These are phyloP conservation scores for Eruca vesicaria DNA, from an alignment of 441 rosid species.

Conservation along the genomic window DNA sequence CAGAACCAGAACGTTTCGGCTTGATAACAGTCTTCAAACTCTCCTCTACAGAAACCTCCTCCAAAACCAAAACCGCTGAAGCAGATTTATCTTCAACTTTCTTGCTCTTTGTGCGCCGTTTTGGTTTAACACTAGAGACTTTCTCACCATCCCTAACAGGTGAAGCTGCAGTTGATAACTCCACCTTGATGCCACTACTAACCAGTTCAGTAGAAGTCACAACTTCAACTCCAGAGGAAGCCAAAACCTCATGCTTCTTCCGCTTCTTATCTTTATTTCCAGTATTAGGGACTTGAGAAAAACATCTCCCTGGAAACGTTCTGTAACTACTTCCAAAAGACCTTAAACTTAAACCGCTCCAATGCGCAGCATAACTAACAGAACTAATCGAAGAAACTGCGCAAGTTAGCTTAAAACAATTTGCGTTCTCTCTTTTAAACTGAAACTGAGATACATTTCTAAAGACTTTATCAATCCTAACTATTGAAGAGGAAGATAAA, in stretches of 20 bases:
- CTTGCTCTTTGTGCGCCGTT: conserved; percentile 52
- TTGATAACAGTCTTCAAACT: conserved; percentile 22
- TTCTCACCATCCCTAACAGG: conserved; percentile 4
- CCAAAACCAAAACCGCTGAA: conserved; percentile 23
- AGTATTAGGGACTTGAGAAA: no score
- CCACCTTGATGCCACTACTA: conserved; percentile 26
- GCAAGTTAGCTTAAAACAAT: conserved; percentile 24
- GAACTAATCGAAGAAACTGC: conserved; percentile 29
- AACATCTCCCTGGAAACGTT: conserved; percentile 37
- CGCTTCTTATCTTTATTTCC: no score
- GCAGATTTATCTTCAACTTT: conserved; percentile 41
- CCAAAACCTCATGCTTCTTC: conserved; percentile 46
- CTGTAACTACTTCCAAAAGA: conserved; percentile 31
- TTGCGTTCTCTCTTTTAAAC: conserved; percentile 31
- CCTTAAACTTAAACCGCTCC: conserved; percentile 23
- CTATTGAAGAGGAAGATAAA: conserved; percentile 28
- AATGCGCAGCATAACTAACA: conserved; percentile 19
- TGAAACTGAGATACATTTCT: conserved; percentile 38
- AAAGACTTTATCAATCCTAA: conserved; percentile 22
- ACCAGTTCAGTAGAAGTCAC: conserved; percentile 32
- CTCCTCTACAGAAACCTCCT: conserved; percentile 23
- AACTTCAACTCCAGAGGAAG: conserved; percentile 32
- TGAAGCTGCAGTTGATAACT: conserved; percentile 34
- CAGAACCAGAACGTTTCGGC: conserved; percentile 30
- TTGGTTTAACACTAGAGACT: conserved; percentile 20